phyloP scores from a whole-genome alignment of 768 basidiomycete species.

The Rhizopogon sp. region DNA sequence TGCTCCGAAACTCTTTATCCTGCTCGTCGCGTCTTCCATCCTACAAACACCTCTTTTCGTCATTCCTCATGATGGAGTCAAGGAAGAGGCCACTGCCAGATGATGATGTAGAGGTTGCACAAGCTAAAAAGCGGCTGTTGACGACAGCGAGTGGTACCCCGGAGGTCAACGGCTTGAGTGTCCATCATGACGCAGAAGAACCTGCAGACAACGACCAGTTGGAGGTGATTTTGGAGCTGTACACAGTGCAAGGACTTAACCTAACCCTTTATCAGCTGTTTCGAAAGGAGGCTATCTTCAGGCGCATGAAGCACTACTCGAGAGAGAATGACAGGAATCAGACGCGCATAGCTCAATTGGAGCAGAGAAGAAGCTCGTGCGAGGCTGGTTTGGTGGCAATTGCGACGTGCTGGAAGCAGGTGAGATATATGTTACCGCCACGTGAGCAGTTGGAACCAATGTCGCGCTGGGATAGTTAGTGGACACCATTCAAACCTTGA shows the following conservation, averaged over 20 bases:
- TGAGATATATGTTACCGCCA: constrained; percentile 26
- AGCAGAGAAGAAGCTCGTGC: constrained; percentile 58
- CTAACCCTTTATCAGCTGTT: constrained; percentile 49
- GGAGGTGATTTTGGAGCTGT: constrained; percentile 42
- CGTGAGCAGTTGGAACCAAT: neutral
- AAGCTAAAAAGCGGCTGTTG: constrained; percentile 54
- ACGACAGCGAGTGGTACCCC: constrained; percentile 48
- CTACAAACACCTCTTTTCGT: constrained; percentile 9
- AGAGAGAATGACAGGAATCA: constrained; percentile 67
- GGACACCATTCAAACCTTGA: constrained; percentile 58
- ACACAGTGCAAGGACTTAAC: constrained; percentile 1
- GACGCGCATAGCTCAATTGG: constrained; percentile 56
- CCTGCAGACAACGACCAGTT: constrained; percentile 51
- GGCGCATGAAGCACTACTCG: constrained; percentile 79
- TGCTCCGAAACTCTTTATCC: constrained; percentile 9
- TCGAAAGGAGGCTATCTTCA: constrained; percentile 81
- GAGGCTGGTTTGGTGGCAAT: constrained; percentile 72
- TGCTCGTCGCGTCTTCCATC: constrained; percentile 1
- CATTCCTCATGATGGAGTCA: constrained; percentile 42
- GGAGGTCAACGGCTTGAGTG: constrained; percentile 43
- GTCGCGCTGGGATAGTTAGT: constrained; percentile 44
- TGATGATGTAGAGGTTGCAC: constrained; percentile 42
- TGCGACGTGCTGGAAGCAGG: constrained; percentile 78
- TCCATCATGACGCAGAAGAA: constrained; percentile 30
- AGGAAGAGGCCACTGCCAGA: constrained; percentile 55